Percentiles rank a stretch among this genome's conserved stretches.
Conservation (phyloP, 257 asterid species). For the Craterostigma plantagineum region DNA sequence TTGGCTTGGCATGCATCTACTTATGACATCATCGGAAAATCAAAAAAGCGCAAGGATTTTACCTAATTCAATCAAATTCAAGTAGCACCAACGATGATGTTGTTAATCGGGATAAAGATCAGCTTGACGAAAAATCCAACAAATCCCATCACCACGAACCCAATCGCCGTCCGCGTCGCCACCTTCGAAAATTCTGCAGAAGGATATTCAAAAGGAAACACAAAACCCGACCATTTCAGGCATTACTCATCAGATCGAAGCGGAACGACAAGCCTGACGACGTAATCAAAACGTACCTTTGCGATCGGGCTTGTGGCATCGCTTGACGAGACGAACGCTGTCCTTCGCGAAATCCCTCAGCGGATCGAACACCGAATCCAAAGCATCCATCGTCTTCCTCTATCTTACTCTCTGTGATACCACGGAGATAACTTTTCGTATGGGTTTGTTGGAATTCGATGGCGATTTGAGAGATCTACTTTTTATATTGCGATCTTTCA, state of each 20-base stretch:
- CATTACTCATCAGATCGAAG: neutral
- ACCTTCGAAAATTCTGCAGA: conserved; percentile 20
- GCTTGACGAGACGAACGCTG: conserved; percentile 24
- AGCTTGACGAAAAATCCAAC: conserved; percentile 29
- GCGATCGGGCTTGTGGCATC: conserved; percentile 35
- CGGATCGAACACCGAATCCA: conserved; percentile 27
- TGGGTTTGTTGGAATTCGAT: too few relatives aligned
- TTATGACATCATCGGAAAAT: too few relatives aligned
- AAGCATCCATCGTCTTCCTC: conserved; percentile 14
- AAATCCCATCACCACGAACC: conserved; percentile 33
- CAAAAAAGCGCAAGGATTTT: neutral
- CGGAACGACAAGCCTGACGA: neutral
- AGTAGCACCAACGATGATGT: conserved; percentile 24
- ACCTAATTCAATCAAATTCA: conserved; percentile 1
- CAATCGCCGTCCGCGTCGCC: conserved; percentile 30
- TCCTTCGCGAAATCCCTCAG: conserved; percentile 26
- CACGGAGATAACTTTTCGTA: too few relatives aligned
- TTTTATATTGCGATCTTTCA: too few relatives aligned
- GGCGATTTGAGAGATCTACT: too few relatives aligned
- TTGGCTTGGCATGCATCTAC: too few relatives aligned
- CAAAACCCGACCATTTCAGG: too few relatives aligned
- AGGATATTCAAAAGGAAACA: neutral
- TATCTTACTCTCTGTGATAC: neutral
- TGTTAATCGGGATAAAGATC: conserved; percentile 28
- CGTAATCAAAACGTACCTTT: conserved; percentile 12